Evolutionary conservation across 2,329 filamentous ascomycete genomes (phyloP).

Genomic region (Hyphodiscus sp.): DNA sequence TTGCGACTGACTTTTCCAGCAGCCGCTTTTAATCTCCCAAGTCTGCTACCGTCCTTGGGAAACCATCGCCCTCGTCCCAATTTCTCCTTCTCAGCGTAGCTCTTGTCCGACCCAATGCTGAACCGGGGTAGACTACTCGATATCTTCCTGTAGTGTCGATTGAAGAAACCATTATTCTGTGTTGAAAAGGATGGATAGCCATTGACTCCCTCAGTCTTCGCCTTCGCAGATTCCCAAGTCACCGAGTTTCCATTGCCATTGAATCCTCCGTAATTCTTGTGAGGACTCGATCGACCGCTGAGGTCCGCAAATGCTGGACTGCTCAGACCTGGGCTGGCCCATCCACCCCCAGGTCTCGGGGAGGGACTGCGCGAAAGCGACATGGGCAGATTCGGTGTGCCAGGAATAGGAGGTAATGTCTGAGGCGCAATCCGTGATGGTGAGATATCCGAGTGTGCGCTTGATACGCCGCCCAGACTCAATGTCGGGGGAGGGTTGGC

Average conservation of each 20-base stretch:
- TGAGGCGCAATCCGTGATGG: slow-evolving; percentile 12
- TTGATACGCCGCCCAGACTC: slow-evolving; percentile 17
- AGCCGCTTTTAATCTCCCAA: slow-evolving; percentile 41
- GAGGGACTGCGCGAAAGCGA: slow-evolving; percentile 83
- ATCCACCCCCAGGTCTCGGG: slow-evolving; percentile 76
- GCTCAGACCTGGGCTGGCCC: slow-evolving; percentile 76
- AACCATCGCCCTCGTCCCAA: slow-evolving; percentile 53
- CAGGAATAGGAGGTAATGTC: slow-evolving; percentile 28
- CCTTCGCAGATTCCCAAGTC: slow-evolving; percentile 78
- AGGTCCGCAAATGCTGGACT: slow-evolving; percentile 45
- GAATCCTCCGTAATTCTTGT: slow-evolving; percentile 38
- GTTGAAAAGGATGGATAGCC: slow-evolving; percentile 75
- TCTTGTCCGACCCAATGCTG: slow-evolving; percentile 40
- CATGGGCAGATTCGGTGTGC: slow-evolving; percentile 59
- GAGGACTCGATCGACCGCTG: slow-evolving; percentile 64
- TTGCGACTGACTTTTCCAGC: slow-evolving; percentile 54
- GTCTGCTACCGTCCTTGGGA: slow-evolving; percentile 38
- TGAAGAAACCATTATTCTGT: slow-evolving; percentile 81
- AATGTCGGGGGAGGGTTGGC: slow-evolving; percentile 19
- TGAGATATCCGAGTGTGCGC: slow-evolving; percentile 10
- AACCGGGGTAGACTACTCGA: slow-evolving; percentile 75
- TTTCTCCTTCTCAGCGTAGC: slow-evolving; percentile 74
- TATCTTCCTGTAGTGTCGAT: slow-evolving; percentile 72
- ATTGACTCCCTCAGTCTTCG: slow-evolving; percentile 65
- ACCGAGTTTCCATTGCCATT: slow-evolving; percentile 51